Percentiles rank a stretch among this genome's conserved stretches.
phyloP scores from a whole-genome alignment of 2,329 filamentous ascomycete genomes.

The Arthrobotrys musiformis region DNA sequence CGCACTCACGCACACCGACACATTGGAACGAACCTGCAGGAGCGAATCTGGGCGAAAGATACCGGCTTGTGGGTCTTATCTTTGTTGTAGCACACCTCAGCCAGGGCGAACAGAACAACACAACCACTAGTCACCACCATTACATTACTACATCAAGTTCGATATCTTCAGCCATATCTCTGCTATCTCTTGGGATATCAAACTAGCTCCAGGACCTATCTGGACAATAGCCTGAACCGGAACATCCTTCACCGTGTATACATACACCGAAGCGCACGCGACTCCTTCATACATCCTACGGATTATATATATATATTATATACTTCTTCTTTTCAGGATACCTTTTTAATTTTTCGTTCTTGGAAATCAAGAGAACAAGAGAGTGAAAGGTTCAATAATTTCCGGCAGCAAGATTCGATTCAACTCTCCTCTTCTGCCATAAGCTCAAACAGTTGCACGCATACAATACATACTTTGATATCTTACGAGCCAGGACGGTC shows the following conservation, averaged over 20 bases:
- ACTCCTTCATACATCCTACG: neutral
- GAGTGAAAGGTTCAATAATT: slow-evolving; percentile 13
- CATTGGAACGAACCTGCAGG: slow-evolving; percentile 32
- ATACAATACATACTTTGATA: no score
- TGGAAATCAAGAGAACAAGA: neutral
- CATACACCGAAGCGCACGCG: neutral
- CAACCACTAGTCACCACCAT: neutral
- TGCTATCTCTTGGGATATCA: slow-evolving; percentile 9
- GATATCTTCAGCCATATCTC: slow-evolving; percentile 15
- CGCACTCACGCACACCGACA: neutral
- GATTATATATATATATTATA: neutral
- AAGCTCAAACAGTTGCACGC: no score
- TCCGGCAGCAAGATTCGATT: slow-evolving; percentile 16
- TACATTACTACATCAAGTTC: slow-evolving; percentile 30
- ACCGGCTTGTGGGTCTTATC: slow-evolving; percentile 50
- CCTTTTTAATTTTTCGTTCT: slow-evolving; percentile 2
- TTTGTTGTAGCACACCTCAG: slow-evolving; percentile 30
- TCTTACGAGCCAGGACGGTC: slow-evolving; percentile 8
- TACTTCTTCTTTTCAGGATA: slow-evolving; percentile 14
- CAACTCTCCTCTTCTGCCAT: slow-evolving; percentile 30
- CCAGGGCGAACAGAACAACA: slow-evolving; percentile 38
- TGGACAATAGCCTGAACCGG: slow-evolving; percentile 35
- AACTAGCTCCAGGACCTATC: slow-evolving; percentile 17
- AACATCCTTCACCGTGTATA: slow-evolving; percentile 25
- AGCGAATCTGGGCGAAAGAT: slow-evolving; percentile 3